Conservation (phyloP, 1,284 basidiomycete genomes). For the Rhodofomes roseus region DNA sequence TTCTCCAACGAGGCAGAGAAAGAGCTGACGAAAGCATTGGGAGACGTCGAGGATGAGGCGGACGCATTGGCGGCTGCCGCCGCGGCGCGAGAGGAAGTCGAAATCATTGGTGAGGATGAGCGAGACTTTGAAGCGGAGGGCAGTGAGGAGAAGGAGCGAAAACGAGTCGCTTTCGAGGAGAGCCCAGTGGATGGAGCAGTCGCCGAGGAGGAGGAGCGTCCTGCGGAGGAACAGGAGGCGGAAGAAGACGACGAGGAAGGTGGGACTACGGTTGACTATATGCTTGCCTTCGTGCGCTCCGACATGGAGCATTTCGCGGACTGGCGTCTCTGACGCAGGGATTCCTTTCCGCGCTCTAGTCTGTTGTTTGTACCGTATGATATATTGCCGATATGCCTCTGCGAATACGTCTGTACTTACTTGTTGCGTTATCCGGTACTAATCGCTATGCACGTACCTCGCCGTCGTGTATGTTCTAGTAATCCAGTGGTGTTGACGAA, state of each 20-base stretch:
- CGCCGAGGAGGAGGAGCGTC: slow-evolving; percentile 21
- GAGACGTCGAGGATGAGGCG: slow-evolving; percentile 85
- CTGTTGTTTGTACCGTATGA: too few relatives aligned
- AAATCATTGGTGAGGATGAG: slow-evolving; percentile 71
- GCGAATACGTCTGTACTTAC: too few relatives aligned
- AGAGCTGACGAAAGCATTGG: slow-evolving; percentile 65
- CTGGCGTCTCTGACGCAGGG: slow-evolving; percentile 50
- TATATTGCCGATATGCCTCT: too few relatives aligned
- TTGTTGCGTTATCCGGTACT: too few relatives aligned
- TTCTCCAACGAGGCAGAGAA: slow-evolving; percentile 50
- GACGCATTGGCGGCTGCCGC: slow-evolving; percentile 78
- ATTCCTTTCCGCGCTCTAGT: too few relatives aligned
- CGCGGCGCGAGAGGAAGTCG: slow-evolving; percentile 74
- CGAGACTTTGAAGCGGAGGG: slow-evolving; percentile 65
- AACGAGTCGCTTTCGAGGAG: neutral
- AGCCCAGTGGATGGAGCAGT: slow-evolving; percentile 19
- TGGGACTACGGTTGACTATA: slow-evolving; percentile 81
- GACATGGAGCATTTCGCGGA: slow-evolving; percentile 80
- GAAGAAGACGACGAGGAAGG: slow-evolving; percentile 43
- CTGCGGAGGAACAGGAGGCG: slow-evolving; percentile 23
- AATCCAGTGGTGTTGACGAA: too few relatives aligned
- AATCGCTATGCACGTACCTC: too few relatives aligned
- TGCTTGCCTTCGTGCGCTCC: slow-evolving; percentile 72
- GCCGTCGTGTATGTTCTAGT: too few relatives aligned
- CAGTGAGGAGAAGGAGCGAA: slow-evolving; percentile 28